Evolutionary conservation across 1,284 basidiomycete species (phyloP), one percentile per base, ranked within the genome.

Genomic region (Moesziomyces sp.): DNA sequence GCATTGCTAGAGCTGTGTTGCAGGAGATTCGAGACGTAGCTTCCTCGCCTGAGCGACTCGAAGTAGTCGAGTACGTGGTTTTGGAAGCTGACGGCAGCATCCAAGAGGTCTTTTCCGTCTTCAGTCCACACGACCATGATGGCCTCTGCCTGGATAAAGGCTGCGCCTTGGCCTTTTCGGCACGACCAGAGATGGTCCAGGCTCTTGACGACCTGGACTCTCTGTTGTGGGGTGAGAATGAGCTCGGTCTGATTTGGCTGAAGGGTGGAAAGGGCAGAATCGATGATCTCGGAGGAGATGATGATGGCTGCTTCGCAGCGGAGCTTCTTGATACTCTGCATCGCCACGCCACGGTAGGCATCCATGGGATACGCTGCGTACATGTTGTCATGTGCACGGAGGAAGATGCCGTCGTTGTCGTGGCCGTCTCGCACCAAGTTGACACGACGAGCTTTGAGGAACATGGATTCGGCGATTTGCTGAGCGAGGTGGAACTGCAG

Each of bases 91-190:
- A 44, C 8, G 8, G 61, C 61, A 26, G 55, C 61, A 40, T 64
- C 55, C 54, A 64, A 52, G 35, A 65, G 59, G 38, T 59, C 52
- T 44, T 74, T 90, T 53, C 92, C 87, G 74, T 89, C 87, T 83
- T 93, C 91, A 3, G 90, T 88, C 92, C 92, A 93, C 33, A 91
- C 88, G 49, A 92, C 86, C 48, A 93, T 85, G 19, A 91, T 89
- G 19, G 88, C 88, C 76, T 93, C 91, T 79, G 91, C 89, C 43
- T 91, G 89, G 62, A 93, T 88, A 84, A 93, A 93, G n/a, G 91
- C 91, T 21, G 89, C 92, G 67, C 91, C 90, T 78, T 93, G 92
- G 73, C 92, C 91, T 84, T 91, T 92, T 78, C 92, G 89, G 2
- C 91, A 91, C 24, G 87, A 86, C 13, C 89, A 88, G 10, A 93